Evolutionary conservation across 1,139 yeast species (phyloP).

Genomic region (Blastobotrys ciferrii): DNA sequence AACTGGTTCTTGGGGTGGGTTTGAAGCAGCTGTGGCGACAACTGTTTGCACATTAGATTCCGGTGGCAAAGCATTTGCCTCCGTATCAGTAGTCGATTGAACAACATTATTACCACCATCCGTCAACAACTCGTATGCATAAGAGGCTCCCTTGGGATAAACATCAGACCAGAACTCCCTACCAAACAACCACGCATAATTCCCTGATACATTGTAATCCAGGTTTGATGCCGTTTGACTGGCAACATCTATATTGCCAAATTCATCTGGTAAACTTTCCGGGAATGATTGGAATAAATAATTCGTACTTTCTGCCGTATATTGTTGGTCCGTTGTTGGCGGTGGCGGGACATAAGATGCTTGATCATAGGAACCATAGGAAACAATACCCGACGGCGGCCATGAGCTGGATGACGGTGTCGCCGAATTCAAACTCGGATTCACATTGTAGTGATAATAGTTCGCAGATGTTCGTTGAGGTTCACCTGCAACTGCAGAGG

Average conservation of each 20-base stretch:
- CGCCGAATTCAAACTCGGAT: neutral
- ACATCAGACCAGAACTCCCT: constrained; percentile 23
- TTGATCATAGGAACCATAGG: neutral
- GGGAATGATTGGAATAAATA: constrained; percentile 18
- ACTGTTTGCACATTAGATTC: no score
- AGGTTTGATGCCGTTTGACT: constrained; percentile 16
- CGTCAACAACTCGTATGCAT: constrained; percentile 17
- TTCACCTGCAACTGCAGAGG: neutral
- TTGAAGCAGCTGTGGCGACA: no score
- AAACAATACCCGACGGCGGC: neutral
- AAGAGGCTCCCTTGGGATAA: constrained; percentile 15
- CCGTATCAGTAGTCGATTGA: neutral
- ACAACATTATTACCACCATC: constrained; percentile 7
- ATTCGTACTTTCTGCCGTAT: constrained; percentile 7
- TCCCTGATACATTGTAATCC: constrained; percentile 26
- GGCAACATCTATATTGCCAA: constrained; percentile 16
- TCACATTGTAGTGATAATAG: neutral
- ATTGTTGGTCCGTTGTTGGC: constrained; percentile 7
- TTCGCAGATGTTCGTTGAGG: neutral
- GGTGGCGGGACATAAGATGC: no score
- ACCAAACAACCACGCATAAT: constrained; percentile 29
- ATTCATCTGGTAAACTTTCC: constrained; percentile 16
- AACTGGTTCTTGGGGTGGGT: no score
- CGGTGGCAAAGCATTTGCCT: neutral
- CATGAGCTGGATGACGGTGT: neutral